Evolutionary conservation across 768 basidiomycete species (phyloP), one percentile per base, ranked within the genome.

Genomic region (Phlegmacium glaucopus): DNA sequence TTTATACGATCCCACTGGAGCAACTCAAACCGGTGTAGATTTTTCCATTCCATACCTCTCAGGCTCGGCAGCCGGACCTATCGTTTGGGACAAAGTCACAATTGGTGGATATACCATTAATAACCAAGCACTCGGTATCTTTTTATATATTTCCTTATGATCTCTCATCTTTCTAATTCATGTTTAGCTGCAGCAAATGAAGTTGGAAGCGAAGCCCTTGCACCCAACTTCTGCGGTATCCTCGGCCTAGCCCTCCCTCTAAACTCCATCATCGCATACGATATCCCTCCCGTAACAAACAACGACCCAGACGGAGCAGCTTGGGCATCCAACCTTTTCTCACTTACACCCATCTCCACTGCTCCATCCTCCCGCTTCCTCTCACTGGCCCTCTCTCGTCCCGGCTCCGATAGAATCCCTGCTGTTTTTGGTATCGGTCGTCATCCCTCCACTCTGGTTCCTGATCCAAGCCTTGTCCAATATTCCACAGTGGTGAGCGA

Each of bases 181-280:
- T 28, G 15, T 30, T 1, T 59, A 87, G 87, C 79, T 44, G 83
- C 87, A 3, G 88, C 79, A 4, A 61, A 71, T 30, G 52, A 54
- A 30, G 79, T 90, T 40, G 36, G 63, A 1, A 58, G 68, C 34
- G 90, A 91, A 62, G 78, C 78, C 0, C 74, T 91, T 6, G 64
- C 75, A 1, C 56, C 72, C 6, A 53, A 68, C 10, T 91, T 85
- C 61, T 70, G 66, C 49, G 89, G 89, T 25, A 75, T 90, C 43
- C 73, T 90, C 4, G 89, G 88, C n/a, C 80, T 91, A 39, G 85
- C 87, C 1, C 80, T 90, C 25, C 85, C 89, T 16, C 65, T 71
- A 37, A 80, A 89, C 65, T 85, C 83, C n/a, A 52, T 82, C 50
- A 90, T 91, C 44, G 73, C 82, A 4, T 44, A 61, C 1, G 6